Percentiles rank a stretch among this genome's conserved stretches.
Evolutionary conservation across 805 yeast species (phyloP).

Genomic region (Saccharomycopsis synnaedendra): DNA sequence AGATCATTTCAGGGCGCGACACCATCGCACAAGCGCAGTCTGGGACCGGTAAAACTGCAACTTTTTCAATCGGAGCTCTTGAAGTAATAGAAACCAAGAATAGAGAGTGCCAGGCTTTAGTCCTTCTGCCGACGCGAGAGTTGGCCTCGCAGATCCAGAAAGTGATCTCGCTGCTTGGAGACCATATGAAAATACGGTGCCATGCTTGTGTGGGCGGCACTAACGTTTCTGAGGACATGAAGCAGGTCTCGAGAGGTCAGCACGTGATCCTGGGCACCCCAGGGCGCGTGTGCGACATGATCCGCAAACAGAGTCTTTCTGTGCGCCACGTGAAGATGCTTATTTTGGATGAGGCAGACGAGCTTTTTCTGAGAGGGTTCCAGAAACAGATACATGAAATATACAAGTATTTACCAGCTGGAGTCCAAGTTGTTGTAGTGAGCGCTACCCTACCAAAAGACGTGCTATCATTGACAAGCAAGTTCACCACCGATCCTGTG

Average conservation of each 20-base stretch:
- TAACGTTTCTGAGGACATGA: slow-evolving; percentile 75
- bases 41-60: slow-evolving; percentile 88
- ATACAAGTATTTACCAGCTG: slow-evolving; percentile 75
- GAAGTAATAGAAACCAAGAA: slow-evolving; percentile 63
- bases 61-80: slow-evolving; percentile 68
- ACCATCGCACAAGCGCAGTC: slow-evolving; percentile 78
- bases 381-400: slow-evolving; percentile 93
- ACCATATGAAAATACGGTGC: slow-evolving; percentile 79
- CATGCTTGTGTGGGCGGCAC: slow-evolving; percentile 99
- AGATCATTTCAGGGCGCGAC: slow-evolving; percentile 55
- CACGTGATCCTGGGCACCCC: slow-evolving; percentile 93
- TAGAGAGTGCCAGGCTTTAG: slow-evolving; percentile 81
- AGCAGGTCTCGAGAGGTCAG: slow-evolving; percentile 73
- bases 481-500: slow-evolving; percentile 92
- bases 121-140: slow-evolving; percentile 96
- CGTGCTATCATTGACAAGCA: slow-evolving; percentile 81
- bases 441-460: slow-evolving; percentile 93
- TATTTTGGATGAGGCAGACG: slow-evolving; percentile 97
- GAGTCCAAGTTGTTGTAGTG: slow-evolving; percentile 89
- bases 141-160: slow-evolving; percentile 92
- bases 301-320: slow-evolving; percentile 75
- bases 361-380: slow-evolving; percentile 86
- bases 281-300: slow-evolving; percentile 95
- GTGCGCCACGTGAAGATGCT: slow-evolving; percentile 85
- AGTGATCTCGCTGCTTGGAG: slow-evolving; percentile 83